Percentiles rank a stretch among this genome's conserved stretches.
These are phyloP conservation scores for Trifolium repens DNA, from an alignment of 306 rosid genomes.

Conservation along the genomic window DNA sequence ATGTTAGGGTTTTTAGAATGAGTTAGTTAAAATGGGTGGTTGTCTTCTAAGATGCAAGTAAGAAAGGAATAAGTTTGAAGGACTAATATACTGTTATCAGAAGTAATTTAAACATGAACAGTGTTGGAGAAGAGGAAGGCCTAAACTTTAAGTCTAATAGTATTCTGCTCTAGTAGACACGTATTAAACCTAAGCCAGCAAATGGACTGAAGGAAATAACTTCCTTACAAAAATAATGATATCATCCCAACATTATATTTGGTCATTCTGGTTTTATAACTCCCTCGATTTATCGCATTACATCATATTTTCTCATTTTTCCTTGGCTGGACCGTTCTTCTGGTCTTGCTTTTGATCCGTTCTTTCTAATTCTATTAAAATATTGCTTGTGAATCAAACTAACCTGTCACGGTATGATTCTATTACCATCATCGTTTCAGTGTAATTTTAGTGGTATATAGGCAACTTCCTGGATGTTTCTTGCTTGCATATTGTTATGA, in stretches of 20 bases:
- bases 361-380: conserved; percentile 9
- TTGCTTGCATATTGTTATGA: neutral
- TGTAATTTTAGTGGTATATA: conserved; percentile 21
- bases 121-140: conserved; percentile 1
- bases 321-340: neutral
- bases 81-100: conserved; percentile 13
- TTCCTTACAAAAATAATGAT: neutral
- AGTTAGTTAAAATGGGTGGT: neutral
- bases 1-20: neutral
- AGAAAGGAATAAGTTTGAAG: neutral
- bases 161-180: conserved; percentile 17
- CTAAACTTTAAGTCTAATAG: neutral
- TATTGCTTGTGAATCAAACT: conserved; percentile 1
- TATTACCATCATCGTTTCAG: conserved; percentile 11
- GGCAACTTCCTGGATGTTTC: conserved; percentile 29
- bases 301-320: neutral
- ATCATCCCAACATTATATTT: conserved; percentile 9
- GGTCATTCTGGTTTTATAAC: conserved; percentile 2
- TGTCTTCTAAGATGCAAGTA: conserved; percentile 14
- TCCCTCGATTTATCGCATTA: neutral
- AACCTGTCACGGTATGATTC: conserved; percentile 7
- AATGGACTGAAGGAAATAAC: neutral
- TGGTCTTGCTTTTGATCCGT: neutral
- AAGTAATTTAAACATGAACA: conserved; percentile 21
- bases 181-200: neutral